Conservation (phyloP, 169 alveolate species). For the Plasmodium vinckei region DNA sequence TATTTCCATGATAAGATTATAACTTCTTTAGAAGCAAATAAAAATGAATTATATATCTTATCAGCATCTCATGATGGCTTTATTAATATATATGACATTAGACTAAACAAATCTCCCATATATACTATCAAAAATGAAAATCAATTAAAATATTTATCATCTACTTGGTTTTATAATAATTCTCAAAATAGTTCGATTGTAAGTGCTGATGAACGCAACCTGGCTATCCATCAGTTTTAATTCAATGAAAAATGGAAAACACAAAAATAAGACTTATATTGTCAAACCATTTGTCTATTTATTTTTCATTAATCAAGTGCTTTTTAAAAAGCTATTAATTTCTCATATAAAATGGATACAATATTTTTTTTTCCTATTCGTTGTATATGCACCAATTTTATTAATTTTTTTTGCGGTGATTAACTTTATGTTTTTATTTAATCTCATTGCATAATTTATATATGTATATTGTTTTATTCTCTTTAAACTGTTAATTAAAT, state of each 20-base stretch:
- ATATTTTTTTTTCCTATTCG: neutral
- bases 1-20: constrained; percentile 68
- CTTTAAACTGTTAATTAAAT: too few relatives aligned
- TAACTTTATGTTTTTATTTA: too few relatives aligned
- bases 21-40: constrained; percentile 41
- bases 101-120: constrained; percentile 63
- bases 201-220: constrained; percentile 46
- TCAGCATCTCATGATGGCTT: constrained; percentile 71
- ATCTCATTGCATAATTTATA: too few relatives aligned
- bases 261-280: too few relatives aligned
- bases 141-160: constrained; percentile 35
- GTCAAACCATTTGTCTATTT: too few relatives aligned
- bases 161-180: constrained; percentile 59
- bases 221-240: constrained; percentile 52
- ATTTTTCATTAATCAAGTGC: too few relatives aligned
- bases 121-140: constrained; percentile 62
- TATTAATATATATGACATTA: constrained; percentile 59
- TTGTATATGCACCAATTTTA: neutral
- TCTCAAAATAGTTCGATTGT: constrained; percentile 11
- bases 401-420: too few relatives aligned
- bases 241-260: neutral
- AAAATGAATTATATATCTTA: constrained; percentile 47
- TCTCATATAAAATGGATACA: neutral
- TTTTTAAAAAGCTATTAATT: neutral
- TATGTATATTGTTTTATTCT: too few relatives aligned